Conservation (phyloP, 2,329 filamentous ascomycete genomes). For the Harringtonia aguacate region DNA sequence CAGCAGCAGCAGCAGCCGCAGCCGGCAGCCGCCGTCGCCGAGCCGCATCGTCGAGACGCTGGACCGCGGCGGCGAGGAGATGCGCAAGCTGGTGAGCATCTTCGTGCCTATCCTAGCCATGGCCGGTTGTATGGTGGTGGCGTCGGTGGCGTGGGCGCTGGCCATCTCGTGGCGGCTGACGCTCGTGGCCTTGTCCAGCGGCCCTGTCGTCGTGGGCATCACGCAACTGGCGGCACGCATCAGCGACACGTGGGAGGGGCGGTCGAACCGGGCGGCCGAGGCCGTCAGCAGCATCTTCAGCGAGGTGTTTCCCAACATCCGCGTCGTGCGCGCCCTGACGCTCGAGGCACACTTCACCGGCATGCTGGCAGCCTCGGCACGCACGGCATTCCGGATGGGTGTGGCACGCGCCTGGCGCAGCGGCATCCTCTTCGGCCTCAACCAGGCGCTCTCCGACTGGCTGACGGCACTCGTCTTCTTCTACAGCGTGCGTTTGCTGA, state of each 20-base stretch:
- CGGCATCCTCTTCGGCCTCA: slow-evolving; percentile 66
- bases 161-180: slow-evolving; percentile 70
- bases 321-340: slow-evolving; percentile 64
- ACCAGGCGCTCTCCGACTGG: slow-evolving; percentile 61
- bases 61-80: slow-evolving; percentile 77
- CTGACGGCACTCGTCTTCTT: slow-evolving; percentile 74
- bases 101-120: slow-evolving; percentile 64
- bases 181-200: slow-evolving; percentile 59
- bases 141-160: slow-evolving; percentile 67
- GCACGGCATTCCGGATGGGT: slow-evolving; percentile 47
- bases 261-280: slow-evolving; percentile 53
- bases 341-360: slow-evolving; percentile 60
- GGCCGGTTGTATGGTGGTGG: slow-evolving; percentile 53
- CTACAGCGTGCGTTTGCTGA: slow-evolving; percentile 60
- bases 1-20: slow-evolving; percentile 26
- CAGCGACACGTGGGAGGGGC: slow-evolving; percentile 61
- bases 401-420: slow-evolving; percentile 54
- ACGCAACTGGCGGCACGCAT: slow-evolving; percentile 55
- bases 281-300: slow-evolving; percentile 51
- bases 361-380: slow-evolving; percentile 47
- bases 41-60: slow-evolving; percentile 58
- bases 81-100: slow-evolving; percentile 69
- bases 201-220: slow-evolving; percentile 58
- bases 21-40: slow-evolving; percentile 48
- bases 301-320: slow-evolving; percentile 70